These are phyloP conservation scores for Rhizophagus sp. DNA, from an alignment of 192 early-diverging fungal species.

Conservation along the genomic window DNA sequence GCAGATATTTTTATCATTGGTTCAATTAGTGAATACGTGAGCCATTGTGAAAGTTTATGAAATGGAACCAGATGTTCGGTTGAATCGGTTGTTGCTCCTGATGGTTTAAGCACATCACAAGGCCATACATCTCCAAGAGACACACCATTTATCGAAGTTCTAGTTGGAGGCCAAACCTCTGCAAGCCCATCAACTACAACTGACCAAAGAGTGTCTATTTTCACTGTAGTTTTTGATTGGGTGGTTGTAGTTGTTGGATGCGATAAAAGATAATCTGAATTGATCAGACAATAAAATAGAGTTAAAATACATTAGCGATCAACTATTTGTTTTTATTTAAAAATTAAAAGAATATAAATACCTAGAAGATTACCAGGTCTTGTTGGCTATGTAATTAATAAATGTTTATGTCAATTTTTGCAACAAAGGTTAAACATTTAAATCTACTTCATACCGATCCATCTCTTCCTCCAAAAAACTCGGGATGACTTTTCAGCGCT, in stretches of 20 bases:
- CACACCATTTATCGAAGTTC: conserved; percentile 73
- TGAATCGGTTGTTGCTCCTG: conserved; percentile 21
- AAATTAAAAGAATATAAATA: conserved; percentile 24
- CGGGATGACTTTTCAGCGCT: conserved; percentile 49
- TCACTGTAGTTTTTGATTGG: conserved; percentile 49
- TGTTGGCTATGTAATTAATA: conserved; percentile 34
- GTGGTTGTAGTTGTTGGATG: conserved; percentile 57
- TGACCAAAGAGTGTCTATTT: conserved; percentile 75
- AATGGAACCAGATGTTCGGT: conserved; percentile 69
- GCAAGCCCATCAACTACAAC: conserved; percentile 76
- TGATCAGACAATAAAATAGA: neutral
- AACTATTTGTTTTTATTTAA: neutral
- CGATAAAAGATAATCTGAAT: conserved; percentile 68
- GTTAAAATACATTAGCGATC: neutral
- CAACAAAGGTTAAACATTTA: neutral
- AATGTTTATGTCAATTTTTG: neutral
- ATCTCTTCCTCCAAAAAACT: conserved; percentile 58
- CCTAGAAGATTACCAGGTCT: conserved; percentile 84
- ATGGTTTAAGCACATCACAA: conserved; percentile 53
- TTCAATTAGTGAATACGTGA: conserved; percentile 91
- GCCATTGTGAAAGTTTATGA: conserved; percentile 96
- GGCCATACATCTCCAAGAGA: conserved; percentile 93
- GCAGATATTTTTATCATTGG: conserved; percentile 57
- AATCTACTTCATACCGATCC: conserved; percentile 33
- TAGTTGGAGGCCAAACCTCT: conserved; percentile 84